Evolutionary conservation across 345 rosid species (phyloP), one percentile per base, ranked within the genome.

Genomic region (Adansonia digitata): DNA sequence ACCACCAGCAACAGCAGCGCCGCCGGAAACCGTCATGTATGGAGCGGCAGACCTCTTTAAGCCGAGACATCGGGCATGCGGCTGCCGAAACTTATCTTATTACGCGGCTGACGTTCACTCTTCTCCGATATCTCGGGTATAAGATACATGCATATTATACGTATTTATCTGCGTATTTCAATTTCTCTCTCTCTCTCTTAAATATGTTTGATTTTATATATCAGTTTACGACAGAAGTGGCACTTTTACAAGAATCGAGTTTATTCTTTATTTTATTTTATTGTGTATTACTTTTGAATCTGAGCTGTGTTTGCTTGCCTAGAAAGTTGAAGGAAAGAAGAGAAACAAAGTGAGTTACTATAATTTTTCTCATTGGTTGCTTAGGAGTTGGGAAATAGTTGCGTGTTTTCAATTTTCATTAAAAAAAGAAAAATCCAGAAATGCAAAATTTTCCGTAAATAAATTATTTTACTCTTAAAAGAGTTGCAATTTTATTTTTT

Each of bases 51-150:
- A 87, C 70, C 74, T 86, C 98, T 2, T 63, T 88, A 2, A 69
- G 88, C 66, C 76, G 66, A 15, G 96, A 93, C 1, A 81, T 91
- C 9, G 92, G 87, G 5, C 97, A 87, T 62, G 97, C 92, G 1
- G 94, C 97, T 3, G 88, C 96, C 0, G 96, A 95, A 73, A 91
- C 93, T 22, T 91, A 84, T 81, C 73, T 95, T 64, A 10, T 93
- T n/a, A 89, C 99, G 53, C 78, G 88, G 53, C 94, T 93, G 75
- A 78, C 72, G 81, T 82, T 93, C 82, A 85, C 83, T 79, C 98
- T 95, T 57, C 88, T 93, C 53, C 78, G 86, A 34, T 93, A 81
- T 81, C 94, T 95, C 67, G 98, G 98, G 98, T 95, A 93, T 64
- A 18, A 35, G 62, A 66, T 72, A 7, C 29, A 10, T 10, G 2